Evolutionary conservation across 192 early-diverging fungal species (phyloP), one percentile per base, ranked within the genome.

Genomic region (Funneliformis mosseae): DNA sequence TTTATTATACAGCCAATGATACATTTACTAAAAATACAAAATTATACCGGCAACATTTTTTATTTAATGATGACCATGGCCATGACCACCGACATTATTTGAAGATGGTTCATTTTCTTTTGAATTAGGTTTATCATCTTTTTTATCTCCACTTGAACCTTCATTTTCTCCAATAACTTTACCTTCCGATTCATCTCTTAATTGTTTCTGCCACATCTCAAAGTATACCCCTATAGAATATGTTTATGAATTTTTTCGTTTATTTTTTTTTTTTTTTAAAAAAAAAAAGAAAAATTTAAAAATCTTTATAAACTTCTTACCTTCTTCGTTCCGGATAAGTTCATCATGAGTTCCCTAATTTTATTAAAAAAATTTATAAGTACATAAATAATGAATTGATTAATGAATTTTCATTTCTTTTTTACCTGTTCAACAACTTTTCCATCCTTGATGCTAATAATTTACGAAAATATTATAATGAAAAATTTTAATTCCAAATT

Each of bases 171-270:
- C 50, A 55, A 7, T 7, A 21, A 66, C 11, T 38, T 25, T 38
- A 16, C 25, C 38, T 76, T 76, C 80, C 0, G 33, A 59, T 11
- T 92, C 90, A 74, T 95, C 93, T 5, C 87, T 84, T 48, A 94
- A 86, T 90, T 98, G 96, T 81, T 95, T 93, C 80, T 93, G 92
- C 97, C 96, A 97, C 95, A 97, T 95, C 74, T 92, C 89, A 78
- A 90, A 94, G 81, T 98, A 97, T 3, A 94, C 89, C 7, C 93
- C 94, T 87, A 55, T 21, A 33, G 50, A 23, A 48, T 14, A 43
- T 4, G 0, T 66, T n/a, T n/a, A 33, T 33, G 33, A 33, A n/a
- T n/a, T n/a, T n/a, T n/a, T n/a, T n/a, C n/a, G n/a, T n/a, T n/a
- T n/a, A n/a, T n/a, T n/a, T n/a, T 33, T 2, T 33, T 33, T 33